phyloP scores from a whole-genome alignment of 352 stramenopile genomes.

The Phytopythium boreale region DNA sequence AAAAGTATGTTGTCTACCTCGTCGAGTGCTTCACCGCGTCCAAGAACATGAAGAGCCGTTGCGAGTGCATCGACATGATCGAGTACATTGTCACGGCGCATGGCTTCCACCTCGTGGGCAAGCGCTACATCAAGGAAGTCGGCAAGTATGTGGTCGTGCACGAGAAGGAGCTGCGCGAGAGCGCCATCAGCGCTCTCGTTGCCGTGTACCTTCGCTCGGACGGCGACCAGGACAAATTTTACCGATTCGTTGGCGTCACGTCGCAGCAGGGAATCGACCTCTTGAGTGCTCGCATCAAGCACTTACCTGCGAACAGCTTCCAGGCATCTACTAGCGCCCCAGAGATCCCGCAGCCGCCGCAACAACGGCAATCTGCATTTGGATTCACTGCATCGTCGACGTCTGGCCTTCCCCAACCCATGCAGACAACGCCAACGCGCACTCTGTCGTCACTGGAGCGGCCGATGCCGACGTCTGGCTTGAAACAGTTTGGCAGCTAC shows the following conservation, averaged over 20 bases:
- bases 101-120: constrained; percentile 62
- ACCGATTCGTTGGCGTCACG: constrained; percentile 63
- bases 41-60: constrained; percentile 87
- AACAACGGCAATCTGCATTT: constrained; percentile 12
- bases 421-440: constrained; percentile 8
- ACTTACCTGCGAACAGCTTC: constrained; percentile 49
- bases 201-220: constrained; percentile 68
- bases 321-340: not conserved
- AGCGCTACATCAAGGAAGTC: constrained; percentile 76
- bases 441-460: constrained; percentile 11
- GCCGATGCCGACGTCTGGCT: constrained; percentile 22
- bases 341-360: constrained; percentile 9
- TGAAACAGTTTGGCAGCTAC: constrained; percentile 27
- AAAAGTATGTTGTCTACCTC: constrained; percentile 72
- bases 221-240: constrained; percentile 75
- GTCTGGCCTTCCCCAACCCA: constrained; percentile 1
- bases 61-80: constrained; percentile 79
- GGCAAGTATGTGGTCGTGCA: constrained; percentile 73
- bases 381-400: constrained; percentile 21
- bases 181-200: constrained; percentile 65
- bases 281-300: constrained; percentile 70
- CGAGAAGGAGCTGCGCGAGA: constrained; percentile 84
- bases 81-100: constrained; percentile 70
- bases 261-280: constrained; percentile 83
- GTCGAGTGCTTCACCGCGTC: constrained; percentile 81